phyloP scores from a whole-genome alignment of 495 filamentous ascomycete species.

The Xylaria castorea region DNA sequence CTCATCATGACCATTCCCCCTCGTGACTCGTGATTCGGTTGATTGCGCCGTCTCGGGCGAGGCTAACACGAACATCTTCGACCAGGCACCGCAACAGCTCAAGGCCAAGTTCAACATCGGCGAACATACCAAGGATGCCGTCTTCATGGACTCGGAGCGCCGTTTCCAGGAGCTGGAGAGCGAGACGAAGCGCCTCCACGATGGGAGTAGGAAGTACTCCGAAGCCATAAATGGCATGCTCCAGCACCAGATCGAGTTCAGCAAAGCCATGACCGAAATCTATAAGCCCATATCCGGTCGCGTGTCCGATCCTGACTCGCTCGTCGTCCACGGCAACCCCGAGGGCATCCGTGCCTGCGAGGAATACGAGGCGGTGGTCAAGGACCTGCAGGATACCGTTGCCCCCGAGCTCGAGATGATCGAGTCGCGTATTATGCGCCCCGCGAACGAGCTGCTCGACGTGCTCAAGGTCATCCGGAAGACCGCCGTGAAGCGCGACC shows the following conservation, averaged over 20 bases:
- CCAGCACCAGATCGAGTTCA: slow-evolving; percentile 97
- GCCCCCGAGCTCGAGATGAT: slow-evolving; percentile 97
- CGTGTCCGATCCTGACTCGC: slow-evolving; percentile 88
- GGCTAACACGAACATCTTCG: slow-evolving; percentile 7
- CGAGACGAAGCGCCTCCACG: slow-evolving; percentile 95
- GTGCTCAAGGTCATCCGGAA: slow-evolving; percentile 96
- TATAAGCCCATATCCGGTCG: slow-evolving; percentile 98
- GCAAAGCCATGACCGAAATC: slow-evolving; percentile 90
- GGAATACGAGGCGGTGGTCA: slow-evolving; percentile 92
- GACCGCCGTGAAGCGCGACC: slow-evolving; percentile 84
- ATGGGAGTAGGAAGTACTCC: slow-evolving; percentile 94
- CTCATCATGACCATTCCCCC: neutral
- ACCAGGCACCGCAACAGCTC: slow-evolving; percentile 86
- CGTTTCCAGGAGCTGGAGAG: slow-evolving; percentile 92
- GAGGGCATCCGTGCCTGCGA: slow-evolving; percentile 95
- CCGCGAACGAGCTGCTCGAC: slow-evolving; percentile 92
- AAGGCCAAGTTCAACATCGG: slow-evolving; percentile 92
- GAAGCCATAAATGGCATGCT: slow-evolving; percentile 99
- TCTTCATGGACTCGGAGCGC: slow-evolving; percentile 93
- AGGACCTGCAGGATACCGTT: slow-evolving; percentile 86
- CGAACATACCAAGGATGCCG: slow-evolving; percentile 89
- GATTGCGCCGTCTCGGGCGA: slow-evolving; percentile 13
- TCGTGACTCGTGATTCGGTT: neutral
- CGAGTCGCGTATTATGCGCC: slow-evolving; percentile 85
- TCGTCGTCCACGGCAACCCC: slow-evolving; percentile 81